Base-by-base conservation (phyloP, 371 early-diverging fungal species). In the Amoeboaphelidium protococcarum region DNA sequence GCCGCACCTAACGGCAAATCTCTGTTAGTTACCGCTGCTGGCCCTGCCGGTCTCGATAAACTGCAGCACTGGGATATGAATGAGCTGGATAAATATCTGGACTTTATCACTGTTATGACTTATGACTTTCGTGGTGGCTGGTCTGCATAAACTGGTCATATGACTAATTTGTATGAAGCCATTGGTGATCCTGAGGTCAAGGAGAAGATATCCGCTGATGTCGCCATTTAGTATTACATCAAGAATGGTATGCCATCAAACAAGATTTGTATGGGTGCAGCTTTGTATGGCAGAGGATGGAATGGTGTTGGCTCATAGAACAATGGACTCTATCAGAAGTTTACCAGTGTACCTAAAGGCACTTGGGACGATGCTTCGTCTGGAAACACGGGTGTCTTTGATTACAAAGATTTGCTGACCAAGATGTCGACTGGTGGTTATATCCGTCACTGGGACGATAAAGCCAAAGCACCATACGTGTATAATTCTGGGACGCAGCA, bases 11-110 rank as follows among this genome's bases (percentile, higher is more conserved):
- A 72, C 50, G 63, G 71, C 12, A n/a, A n/a, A n/a, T n/a, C n/a
- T n/a, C 67, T 83, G 40, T 73, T 78, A 1, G 53, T 78, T 56
- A 80, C 80, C 1, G 75, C 74, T 0, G 67, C 73, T 25, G 73
- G 31, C 6, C 21, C n/a, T 26, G 31, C 37, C 72, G n/a, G 61
- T 68, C 44, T 75, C 76, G 1, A 73, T 74, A 50, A 61, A 63
- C 4, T 64, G 54, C 25, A 19, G 57, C 0, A 60, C 65, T 25
- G 70, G 66, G 72, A 76, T 50, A 62, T 77, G 0, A 53, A 58
- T 1, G 64, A 58, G 26, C 76, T 59, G 50, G 76, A 67, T 10
- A 68, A 68, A 37, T 66, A 60, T 50, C 65, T 78, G 42, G 74
- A 76, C 49, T 74, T 62, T 50, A 65, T 78, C 49, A 69, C 71